Base-by-base conservation (phyloP, 495 filamentous ascomycete species). In the Elaphomyces granulatus region DNA sequence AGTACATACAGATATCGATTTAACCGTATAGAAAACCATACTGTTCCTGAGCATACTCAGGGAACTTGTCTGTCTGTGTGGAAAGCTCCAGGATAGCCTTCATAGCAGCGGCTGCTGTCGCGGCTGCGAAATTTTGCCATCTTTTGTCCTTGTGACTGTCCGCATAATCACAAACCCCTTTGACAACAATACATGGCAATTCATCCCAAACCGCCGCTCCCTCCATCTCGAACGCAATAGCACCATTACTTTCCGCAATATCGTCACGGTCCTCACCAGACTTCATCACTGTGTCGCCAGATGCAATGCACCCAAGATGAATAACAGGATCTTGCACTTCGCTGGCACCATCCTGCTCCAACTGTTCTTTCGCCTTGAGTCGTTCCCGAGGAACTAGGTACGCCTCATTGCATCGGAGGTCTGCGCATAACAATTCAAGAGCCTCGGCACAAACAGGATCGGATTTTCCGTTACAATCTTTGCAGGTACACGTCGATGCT, bases 221-320 rank as follows among this genome's bases (percentile, higher is more conserved):
- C 44, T 63, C 59, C 59, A 63, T 66, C 44, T 66, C 61, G 20
- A 66, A 64, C 15, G 40, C 58, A 30, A 65, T 59, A 4, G 63
- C 20, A 15, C 41, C 20, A 20, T 45, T 19, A 8, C 9, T 36
- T 12, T 23, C 32, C 8, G 39, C 44, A 40, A 44, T 23, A 18
- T 32, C 18, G 36, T 45, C 47, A 10, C 45, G 34, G 30, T 48
- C 12, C 10, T 38, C 28, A 2, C 32, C 46, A 35, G 37, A 46
- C 34, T 41, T 45, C 46, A 46, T 46, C 2, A 46, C 46, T 10
- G 32, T 20, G 40, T 54, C 54, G 32, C 40, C 43, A 18, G 46
- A 56, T 36, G 38, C 52, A 34, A 51, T 20, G 9, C 20, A 3
- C 16, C 47, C 52, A 23, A 46, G 28, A 17, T 42, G 51, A 31